phyloP scores from a whole-genome alignment of 371 early-diverging fungal species.

The Fennellomyces sp. region DNA sequence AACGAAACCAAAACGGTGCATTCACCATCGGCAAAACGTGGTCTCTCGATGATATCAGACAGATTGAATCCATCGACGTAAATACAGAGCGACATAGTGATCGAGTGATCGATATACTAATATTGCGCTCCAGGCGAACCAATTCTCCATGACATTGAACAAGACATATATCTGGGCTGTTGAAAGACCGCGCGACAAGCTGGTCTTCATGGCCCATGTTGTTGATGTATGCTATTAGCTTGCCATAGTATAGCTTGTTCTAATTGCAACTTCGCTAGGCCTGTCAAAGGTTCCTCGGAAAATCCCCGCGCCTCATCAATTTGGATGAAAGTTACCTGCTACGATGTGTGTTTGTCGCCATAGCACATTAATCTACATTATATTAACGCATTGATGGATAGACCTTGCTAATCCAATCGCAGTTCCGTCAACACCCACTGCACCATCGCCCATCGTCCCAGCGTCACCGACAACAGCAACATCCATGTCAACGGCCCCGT shows the following conservation, averaged over 20 bases:
- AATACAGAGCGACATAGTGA: neutral
- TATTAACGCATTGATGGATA: neutral
- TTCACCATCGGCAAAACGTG: conserved; percentile 62
- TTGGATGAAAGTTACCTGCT: conserved; percentile 48
- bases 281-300: conserved; percentile 37
- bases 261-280: conserved; percentile 19
- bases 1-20: conserved; percentile 56
- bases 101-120: neutral
- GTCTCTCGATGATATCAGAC: conserved; percentile 61
- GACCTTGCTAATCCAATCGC: neutral
- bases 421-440: conserved; percentile 27
- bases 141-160: conserved; percentile 50
- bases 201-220: conserved; percentile 48
- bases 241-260: neutral
- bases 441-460: conserved; percentile 9
- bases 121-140: conserved; percentile 32
- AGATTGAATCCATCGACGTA: conserved; percentile 62
- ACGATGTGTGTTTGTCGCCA: conserved; percentile 30
- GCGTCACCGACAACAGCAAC: neutral
- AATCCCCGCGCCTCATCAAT: conserved; percentile 46
- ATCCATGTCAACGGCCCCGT: neutral
- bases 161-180: conserved; percentile 58
- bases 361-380: neutral
- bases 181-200: conserved; percentile 47
- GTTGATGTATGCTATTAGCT: conserved; percentile 38